phyloP scores from a whole-genome alignment of 192 early-diverging fungal species.

The Dispira simplex region DNA sequence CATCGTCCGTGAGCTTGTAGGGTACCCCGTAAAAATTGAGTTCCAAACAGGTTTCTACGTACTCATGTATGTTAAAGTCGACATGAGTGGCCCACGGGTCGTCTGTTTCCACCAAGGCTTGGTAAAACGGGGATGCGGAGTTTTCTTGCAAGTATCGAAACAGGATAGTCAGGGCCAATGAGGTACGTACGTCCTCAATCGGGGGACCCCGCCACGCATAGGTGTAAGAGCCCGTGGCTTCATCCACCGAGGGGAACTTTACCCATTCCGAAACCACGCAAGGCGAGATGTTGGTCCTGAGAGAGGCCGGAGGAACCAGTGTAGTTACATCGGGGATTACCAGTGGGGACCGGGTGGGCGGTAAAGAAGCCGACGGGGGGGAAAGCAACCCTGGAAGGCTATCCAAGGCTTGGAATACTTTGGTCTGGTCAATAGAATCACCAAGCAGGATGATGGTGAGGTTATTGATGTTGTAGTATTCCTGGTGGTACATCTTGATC shows the following conservation, averaged over 20 bases:
- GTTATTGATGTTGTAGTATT: slow-evolving; percentile 57
- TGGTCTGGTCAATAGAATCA: slow-evolving; percentile 27
- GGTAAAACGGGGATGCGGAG: slow-evolving; percentile 50
- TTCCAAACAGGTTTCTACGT: slow-evolving; percentile 34
- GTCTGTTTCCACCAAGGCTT: slow-evolving; percentile 59
- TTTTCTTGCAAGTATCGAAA: slow-evolving; percentile 53
- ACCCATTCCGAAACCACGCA: slow-evolving; percentile 26
- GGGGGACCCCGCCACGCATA: slow-evolving; percentile 60
- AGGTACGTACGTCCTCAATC: slow-evolving; percentile 37
- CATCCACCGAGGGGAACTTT: slow-evolving; percentile 37
- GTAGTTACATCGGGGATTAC: neutral
- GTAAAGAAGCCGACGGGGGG: slow-evolving; percentile 18
- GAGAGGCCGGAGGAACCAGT: slow-evolving; percentile 17
- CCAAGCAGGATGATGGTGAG: slow-evolving; percentile 50
- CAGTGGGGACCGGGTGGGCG: neutral
- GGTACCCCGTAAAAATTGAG: slow-evolving; percentile 51
- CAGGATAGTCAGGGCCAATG: slow-evolving; percentile 51
- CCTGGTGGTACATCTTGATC: slow-evolving; percentile 57
- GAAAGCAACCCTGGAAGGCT: slow-evolving; percentile 30
- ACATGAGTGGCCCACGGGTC: slow-evolving; percentile 45
- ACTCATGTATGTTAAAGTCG: slow-evolving; percentile 34
- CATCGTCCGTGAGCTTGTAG: slow-evolving; percentile 15
- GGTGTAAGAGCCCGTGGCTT: slow-evolving; percentile 38
- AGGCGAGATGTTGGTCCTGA: slow-evolving; percentile 20
- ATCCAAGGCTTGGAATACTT: slow-evolving; percentile 18